Percentiles rank a stretch among this genome's conserved stretches.
These are phyloP conservation scores for Sphaerobolus stellatus DNA, from an alignment of 1,284 basidiomycete genomes.

Conservation along the genomic window DNA sequence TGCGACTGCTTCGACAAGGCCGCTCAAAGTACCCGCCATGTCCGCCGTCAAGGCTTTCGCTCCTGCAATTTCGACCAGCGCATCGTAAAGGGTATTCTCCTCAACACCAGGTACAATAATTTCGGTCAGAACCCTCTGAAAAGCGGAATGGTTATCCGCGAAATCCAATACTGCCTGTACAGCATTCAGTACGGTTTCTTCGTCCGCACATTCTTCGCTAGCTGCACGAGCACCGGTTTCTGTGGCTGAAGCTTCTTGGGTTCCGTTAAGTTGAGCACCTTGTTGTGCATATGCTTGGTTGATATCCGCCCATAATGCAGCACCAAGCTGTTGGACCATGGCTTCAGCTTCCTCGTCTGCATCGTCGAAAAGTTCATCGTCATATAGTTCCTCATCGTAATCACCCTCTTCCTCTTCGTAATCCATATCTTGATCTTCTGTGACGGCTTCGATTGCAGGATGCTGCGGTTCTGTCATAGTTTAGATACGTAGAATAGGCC, in stretches of 20 bases:
- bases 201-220: slow-evolving; percentile 42
- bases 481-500: too few species aligned
- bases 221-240: slow-evolving; percentile 10
- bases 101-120: slow-evolving; percentile 45
- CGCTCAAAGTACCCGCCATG: slow-evolving; percentile 52
- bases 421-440: neutral
- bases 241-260: neutral
- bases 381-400: slow-evolving; percentile 39
- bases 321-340: slow-evolving; percentile 64
- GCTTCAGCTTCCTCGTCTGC: slow-evolving; percentile 71
- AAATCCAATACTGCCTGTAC: slow-evolving; percentile 60
- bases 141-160: slow-evolving; percentile 53
- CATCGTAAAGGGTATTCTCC: slow-evolving; percentile 52
- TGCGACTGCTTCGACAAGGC: slow-evolving; percentile 7
- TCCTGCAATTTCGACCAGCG: slow-evolving; percentile 48
- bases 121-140: slow-evolving; percentile 27
- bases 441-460: neutral
- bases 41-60: slow-evolving; percentile 50
- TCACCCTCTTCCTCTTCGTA: slow-evolving; percentile 33
- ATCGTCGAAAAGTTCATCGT: slow-evolving; percentile 59
- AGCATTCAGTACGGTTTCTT: slow-evolving; percentile 54
- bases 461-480: too few species aligned
- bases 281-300: slow-evolving; percentile 55
- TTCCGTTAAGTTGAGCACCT: slow-evolving; percentile 13
- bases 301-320: slow-evolving; percentile 72